Base-by-base conservation (phyloP, 2,329 filamentous ascomycete genomes). In the Sordariomycetes sp. region DNA sequence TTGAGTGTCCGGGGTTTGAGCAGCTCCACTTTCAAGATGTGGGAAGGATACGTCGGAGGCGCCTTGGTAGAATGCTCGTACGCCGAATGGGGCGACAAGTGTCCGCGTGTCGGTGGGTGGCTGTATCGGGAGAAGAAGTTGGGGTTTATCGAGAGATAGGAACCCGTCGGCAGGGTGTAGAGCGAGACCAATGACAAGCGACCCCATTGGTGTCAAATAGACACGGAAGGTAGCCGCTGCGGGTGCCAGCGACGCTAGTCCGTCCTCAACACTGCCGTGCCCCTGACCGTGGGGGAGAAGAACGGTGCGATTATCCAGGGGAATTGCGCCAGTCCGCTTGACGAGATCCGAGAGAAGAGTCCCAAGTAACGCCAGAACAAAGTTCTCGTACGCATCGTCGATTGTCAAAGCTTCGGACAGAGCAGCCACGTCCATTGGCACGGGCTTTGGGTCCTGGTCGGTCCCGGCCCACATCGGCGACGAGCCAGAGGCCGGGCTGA, bases 191-290 rank as follows among this genome's bases (percentile, higher is more conserved):
- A 81, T 68, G 17, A 82, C 66, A 7, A 83, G 68, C 12, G 73
- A 73, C 2, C 80, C 80, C 0, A 76, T 77, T 1, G 77, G 81
- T 7, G 80, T 82, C 54, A 82, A 64, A 60, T 80, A 79, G 13
- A 76, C 71, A 53, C 75, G 74, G n/a, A 83, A 72, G 10, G 76
- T 79, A 3, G 76, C 79, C 25, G 78, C 65, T 4, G 76, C 56
- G 22, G 60, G 56, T 13, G 51, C 58, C 25, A 17, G 17, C 1
- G 56, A 48, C 15, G 36, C 15, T n/a, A 28, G 12, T n/a, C 34
- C 45, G 39, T 48, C 56, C 15, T 50, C 24, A 10, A n/a, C n/a
- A 13, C 45, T 53, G 7, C 15, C 53, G 5, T 28, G 34, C n/a
- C 15, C 20, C 15, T 53, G 56, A 22, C 51, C 51, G 7, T 28